Percentiles rank a stretch among this genome's conserved stretches.
Evolutionary conservation across 2,329 filamentous ascomycete genomes (phyloP).

Genomic region (Pseudophaeomoniella oleicola): DNA sequence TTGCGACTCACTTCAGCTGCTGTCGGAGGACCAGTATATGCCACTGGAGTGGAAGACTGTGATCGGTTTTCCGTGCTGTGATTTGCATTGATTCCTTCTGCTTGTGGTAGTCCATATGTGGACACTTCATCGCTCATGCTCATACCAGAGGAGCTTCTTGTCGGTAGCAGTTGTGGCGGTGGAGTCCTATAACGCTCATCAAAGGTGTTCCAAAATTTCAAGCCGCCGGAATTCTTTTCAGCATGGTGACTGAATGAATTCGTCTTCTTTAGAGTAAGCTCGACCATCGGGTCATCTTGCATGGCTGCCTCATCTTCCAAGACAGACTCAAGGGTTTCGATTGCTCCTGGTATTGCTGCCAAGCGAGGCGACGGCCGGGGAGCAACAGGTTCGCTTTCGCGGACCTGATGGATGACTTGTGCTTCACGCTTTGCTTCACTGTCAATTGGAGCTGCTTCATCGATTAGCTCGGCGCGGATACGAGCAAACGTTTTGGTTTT

Average conservation of each 20-base stretch:
- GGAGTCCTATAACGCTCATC: slow-evolving; percentile 54
- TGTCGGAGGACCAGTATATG: slow-evolving; percentile 27
- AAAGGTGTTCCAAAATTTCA: slow-evolving; percentile 67
- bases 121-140: slow-evolving; percentile 20
- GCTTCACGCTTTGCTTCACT: slow-evolving; percentile 81
- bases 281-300: slow-evolving; percentile 16
- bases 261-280: slow-evolving; percentile 13
- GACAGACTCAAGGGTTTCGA: slow-evolving; percentile 52
- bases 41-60: not conserved
- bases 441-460: slow-evolving; percentile 78
- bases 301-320: slow-evolving; percentile 56
- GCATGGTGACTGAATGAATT: slow-evolving; percentile 63
- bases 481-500: slow-evolving; percentile 94
- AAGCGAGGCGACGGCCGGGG: slow-evolving; percentile 31
- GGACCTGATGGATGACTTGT: slow-evolving; percentile 88
- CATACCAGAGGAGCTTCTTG: slow-evolving; percentile 33
- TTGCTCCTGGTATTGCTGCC: slow-evolving; percentile 31
- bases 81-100: slow-evolving; percentile 23
- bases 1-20: slow-evolving; percentile 64
- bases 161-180: slow-evolving; percentile 45
- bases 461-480: slow-evolving; percentile 74
- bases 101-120: slow-evolving; percentile 11
- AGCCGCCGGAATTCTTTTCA: slow-evolving; percentile 55
- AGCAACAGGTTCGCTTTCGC: slow-evolving; percentile 66
- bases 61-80: slow-evolving; percentile 6